These are phyloP conservation scores for Cyberlindnera subsufficiens DNA, from an alignment of 805 yeast species.

Conservation along the genomic window DNA sequence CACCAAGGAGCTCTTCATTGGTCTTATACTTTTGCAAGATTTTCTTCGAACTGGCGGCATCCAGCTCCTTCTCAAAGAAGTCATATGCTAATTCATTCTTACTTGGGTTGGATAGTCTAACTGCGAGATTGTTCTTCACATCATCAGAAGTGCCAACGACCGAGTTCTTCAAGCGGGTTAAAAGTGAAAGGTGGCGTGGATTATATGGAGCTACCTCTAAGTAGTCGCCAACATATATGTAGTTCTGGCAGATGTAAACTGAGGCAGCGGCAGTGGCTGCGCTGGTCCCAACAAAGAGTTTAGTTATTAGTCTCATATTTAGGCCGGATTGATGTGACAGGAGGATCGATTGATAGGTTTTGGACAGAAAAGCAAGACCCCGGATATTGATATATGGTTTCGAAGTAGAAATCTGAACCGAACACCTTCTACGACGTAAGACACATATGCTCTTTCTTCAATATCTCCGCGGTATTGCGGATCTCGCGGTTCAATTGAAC, in stretches of 20 bases:
- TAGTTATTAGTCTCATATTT: background rate
- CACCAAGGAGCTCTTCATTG: conserved; percentile 17
- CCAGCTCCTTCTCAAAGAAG: conserved; percentile 17
- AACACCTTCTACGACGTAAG: no score
- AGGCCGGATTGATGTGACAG: no score
- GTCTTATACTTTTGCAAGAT: conserved; percentile 16
- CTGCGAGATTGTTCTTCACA: conserved; percentile 3
- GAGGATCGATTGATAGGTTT: no score
- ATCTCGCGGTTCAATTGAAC: no score
- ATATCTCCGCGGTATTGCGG: no score
- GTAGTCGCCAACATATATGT: conserved; percentile 15
- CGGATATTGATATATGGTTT: no score
- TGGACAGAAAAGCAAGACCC: no score
- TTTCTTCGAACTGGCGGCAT: conserved; percentile 9
- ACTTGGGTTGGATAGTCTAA: conserved; percentile 12
- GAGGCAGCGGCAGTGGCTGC: conserved; percentile 8
- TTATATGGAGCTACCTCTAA: conserved; percentile 13
- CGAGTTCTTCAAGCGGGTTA: conserved; percentile 2
- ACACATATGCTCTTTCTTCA: no score
- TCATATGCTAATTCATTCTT: conserved; percentile 10
- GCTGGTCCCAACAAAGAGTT: conserved; percentile 2
- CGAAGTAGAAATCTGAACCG: no score
- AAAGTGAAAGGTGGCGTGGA: background rate
- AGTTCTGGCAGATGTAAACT: conserved; percentile 4
- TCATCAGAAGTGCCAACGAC: conserved; percentile 10